phyloP scores from a whole-genome alignment of 1,139 yeast species.

The Suhomyces maxii region DNA sequence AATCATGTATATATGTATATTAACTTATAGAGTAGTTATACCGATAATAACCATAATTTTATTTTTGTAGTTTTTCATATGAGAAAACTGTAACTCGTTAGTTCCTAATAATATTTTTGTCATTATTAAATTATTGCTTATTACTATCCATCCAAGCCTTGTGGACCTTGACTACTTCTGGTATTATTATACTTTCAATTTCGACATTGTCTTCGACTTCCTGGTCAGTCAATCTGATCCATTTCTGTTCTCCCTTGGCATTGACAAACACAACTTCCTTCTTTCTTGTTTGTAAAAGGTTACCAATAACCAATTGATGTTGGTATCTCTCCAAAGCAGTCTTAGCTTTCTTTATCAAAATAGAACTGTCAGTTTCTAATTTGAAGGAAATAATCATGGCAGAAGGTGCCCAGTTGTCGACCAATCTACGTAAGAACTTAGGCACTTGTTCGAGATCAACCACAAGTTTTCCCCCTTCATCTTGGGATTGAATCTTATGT shows the following conservation, averaged over 20 bases:
- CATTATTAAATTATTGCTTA: neutral
- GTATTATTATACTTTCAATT: constrained; percentile 77
- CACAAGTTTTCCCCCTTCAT: constrained; percentile 67
- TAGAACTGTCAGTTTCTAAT: constrained; percentile 78
- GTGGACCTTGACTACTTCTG: constrained; percentile 67
- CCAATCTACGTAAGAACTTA: constrained; percentile 81
- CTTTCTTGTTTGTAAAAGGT: constrained; percentile 85
- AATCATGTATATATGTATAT: neutral
- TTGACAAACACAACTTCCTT: constrained; percentile 85
- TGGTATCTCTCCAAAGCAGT: constrained; percentile 80
- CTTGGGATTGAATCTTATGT: constrained; percentile 89
- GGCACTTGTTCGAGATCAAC: constrained; percentile 95
- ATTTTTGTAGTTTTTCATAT: no score
- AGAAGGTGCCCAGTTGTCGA: constrained; percentile 91
- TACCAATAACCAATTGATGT: constrained; percentile 95
- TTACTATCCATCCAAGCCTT: constrained; percentile 50
- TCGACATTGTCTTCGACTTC: constrained; percentile 46
- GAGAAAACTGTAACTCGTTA: no score
- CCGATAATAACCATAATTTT: no score
- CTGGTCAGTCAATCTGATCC: constrained; percentile 53
- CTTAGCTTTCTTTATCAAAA: constrained; percentile 72
- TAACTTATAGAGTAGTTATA: no score
- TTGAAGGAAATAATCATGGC: constrained; percentile 96
- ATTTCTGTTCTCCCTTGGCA: constrained; percentile 39
- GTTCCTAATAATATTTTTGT: neutral